phyloP scores from a whole-genome alignment of 495 filamentous ascomycete genomes.

The Poronia punctata region DNA sequence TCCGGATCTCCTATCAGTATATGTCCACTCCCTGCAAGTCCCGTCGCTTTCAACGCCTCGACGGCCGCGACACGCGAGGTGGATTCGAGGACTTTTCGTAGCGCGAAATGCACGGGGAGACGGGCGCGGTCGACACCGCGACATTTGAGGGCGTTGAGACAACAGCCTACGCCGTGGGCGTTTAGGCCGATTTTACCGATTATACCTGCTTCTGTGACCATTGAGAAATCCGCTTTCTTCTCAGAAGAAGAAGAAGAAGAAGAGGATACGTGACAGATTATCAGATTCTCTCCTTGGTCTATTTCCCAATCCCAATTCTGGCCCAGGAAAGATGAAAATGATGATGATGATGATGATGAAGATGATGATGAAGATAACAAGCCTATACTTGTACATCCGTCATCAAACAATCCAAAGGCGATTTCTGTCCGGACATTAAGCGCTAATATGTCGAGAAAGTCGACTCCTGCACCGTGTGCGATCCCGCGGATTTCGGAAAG shows the following conservation, averaged over 20 bases:
- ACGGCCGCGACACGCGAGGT: conserved; percentile 46
- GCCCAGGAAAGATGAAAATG: conserved; percentile 33
- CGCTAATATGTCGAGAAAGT: conserved; percentile 54
- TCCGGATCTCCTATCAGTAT: conserved; percentile 53
- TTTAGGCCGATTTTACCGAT: conserved; percentile 69
- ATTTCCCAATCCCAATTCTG: conserved; percentile 68
- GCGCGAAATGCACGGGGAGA: conserved; percentile 57
- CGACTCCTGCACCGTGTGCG: conserved; percentile 49
- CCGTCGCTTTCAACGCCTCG: conserved; percentile 37
- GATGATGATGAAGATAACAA: conserved; percentile 30
- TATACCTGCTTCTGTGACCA: conserved; percentile 58
- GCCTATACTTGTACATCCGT: conserved; percentile 57
- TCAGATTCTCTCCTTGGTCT: conserved; percentile 48
- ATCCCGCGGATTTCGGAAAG: conserved; percentile 49
- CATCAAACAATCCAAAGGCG: conserved; percentile 51
- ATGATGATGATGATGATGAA: conserved; percentile 40
- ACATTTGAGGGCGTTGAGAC: conserved; percentile 60
- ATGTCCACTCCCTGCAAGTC: conserved; percentile 56
- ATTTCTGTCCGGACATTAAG: conserved; percentile 65
- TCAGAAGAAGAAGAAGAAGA: no score
- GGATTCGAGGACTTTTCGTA: conserved; percentile 54
- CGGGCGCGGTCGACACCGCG: conserved; percentile 46
- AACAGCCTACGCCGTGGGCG: conserved; percentile 53
- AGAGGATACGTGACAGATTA: conserved; percentile 40
- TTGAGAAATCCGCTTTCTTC: conserved; percentile 22